phyloP scores from a whole-genome alignment of 495 filamentous ascomycete genomes.

The Annulohypoxylon nitens region DNA sequence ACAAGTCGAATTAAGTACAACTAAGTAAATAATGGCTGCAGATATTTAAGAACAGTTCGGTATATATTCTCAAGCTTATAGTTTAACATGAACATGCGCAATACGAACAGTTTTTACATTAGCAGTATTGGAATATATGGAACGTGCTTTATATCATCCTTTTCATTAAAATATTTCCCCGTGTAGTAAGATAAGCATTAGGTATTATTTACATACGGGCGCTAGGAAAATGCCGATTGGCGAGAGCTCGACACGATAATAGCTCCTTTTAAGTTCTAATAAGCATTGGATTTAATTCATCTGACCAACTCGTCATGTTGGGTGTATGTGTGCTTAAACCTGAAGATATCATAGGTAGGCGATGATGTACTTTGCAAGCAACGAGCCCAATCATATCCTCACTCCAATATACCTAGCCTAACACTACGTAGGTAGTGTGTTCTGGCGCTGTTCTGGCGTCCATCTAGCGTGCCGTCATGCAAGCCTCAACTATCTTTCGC shows the following conservation, averaged over 20 bases:
- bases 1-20: background rate
- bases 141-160: conserved; percentile 11
- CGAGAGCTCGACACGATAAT: conserved; percentile 30
- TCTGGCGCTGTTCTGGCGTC: conserved; percentile 47
- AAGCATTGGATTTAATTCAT: conserved; percentile 45
- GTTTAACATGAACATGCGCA: no score
- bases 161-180: conserved; percentile 15
- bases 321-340: conserved; percentile 34
- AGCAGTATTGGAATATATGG: background rate
- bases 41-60: background rate
- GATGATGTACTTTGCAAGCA: conserved; percentile 11
- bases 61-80: background rate
- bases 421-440: conserved; percentile 14
- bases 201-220: background rate
- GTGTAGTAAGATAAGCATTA: conserved; percentile 31
- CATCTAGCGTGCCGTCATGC: conserved; percentile 45
- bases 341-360: conserved; percentile 23
- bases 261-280: conserved; percentile 40
- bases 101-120: background rate
- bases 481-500: conserved; percentile 40
- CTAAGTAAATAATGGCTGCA: background rate
- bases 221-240: conserved; percentile 30
- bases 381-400: background rate
- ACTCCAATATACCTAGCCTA: background rate
- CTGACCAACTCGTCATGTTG: conserved; percentile 45